Evolutionary conservation across 1,284 basidiomycete genomes (phyloP), one percentile per base, ranked within the genome.

Genomic region (Vanrija pseudolonga): DNA sequence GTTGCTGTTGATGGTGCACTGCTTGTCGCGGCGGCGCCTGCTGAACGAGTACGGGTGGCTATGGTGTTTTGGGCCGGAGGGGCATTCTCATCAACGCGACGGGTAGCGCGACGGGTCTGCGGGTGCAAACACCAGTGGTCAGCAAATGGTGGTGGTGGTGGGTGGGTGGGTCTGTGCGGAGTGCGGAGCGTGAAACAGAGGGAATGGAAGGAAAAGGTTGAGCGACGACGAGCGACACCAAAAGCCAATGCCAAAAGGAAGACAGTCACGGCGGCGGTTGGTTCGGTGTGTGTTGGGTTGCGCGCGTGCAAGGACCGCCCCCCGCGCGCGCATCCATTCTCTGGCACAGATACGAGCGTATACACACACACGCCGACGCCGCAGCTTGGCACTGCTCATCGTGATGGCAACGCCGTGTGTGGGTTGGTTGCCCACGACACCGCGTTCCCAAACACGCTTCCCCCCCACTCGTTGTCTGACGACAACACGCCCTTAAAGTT

Each of bases 11-110:
- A 48, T 44, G 56, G 55, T 28, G 55, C 50, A 37, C 53, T 45
- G 8, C 57, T 47, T 42, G 56, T 45, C 18, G 59, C 49, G 42
- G 26, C 22, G 32, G 47, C 49, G 39, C 43, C 42, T 45, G 51
- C 47, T 3, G 62, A 45, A 39, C 66, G 61, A 15, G 66, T 57
- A 23, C 65, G 62, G 37, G 63, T 60, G 22, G 61, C 46, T 55
- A 62, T 57, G 43, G 64, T 41, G 12, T 51, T 47, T 23, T 59
- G 56, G 15, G 60, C 51, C 6, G 71, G 71, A 24, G 70, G 71
- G 23, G 72, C 72, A 55, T 74, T 74, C 59, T 74, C 72, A 43
- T 74, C 71, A 43, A 58, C 59, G 42, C 66, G 65, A 53, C 67
- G 62, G 51, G 60, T 51, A 26, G 53, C 39, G 50, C 72, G 69